Evolutionary conservation across 2,329 filamentous ascomycete species (phyloP).

Genomic region (Rugonectria rugulosa): DNA sequence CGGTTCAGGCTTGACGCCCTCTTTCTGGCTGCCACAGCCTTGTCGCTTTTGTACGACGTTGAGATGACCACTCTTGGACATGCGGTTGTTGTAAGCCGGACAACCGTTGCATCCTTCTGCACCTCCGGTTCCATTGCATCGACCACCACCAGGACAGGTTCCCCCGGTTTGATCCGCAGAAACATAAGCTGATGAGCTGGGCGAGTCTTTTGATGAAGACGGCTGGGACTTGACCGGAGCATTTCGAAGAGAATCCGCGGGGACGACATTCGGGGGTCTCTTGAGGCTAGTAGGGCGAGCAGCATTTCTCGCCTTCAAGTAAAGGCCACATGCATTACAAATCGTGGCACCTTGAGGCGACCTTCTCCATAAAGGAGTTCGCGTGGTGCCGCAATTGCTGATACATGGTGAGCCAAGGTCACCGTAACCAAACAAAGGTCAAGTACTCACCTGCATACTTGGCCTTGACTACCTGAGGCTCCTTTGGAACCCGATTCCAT

Average conservation of each 20-base stretch:
- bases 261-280: constrained; percentile 67
- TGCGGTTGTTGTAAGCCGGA: constrained; percentile 95
- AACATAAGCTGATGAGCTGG: constrained; percentile 73
- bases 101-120: constrained; percentile 95
- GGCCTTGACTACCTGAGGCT: constrained; percentile 53
- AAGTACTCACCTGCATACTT: constrained; percentile 72
- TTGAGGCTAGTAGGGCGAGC: constrained; percentile 90
- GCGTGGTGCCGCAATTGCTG: constrained; percentile 94
- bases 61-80: constrained; percentile 84
- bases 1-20: constrained; percentile 37
- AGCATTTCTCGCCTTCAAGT: constrained; percentile 91
- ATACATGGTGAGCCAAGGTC: constrained; percentile 5
- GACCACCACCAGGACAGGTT: constrained; percentile 94
- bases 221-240: constrained; percentile 48
- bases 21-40: constrained; percentile 42
- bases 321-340: constrained; percentile 96
- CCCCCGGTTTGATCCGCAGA: constrained; percentile 79
- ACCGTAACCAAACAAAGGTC: not conserved
- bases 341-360: constrained; percentile 94
- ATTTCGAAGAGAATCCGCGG: constrained; percentile 52
- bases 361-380: constrained; percentile 92
- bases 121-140: constrained; percentile 95
- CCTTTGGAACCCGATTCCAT: constrained; percentile 29
- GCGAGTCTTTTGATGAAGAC: constrained; percentile 49
- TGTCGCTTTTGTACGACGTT: constrained; percentile 61